These are phyloP conservation scores for Fusarium sp. DNA, from an alignment of 2,329 filamentous ascomycete species.

Conservation along the genomic window DNA sequence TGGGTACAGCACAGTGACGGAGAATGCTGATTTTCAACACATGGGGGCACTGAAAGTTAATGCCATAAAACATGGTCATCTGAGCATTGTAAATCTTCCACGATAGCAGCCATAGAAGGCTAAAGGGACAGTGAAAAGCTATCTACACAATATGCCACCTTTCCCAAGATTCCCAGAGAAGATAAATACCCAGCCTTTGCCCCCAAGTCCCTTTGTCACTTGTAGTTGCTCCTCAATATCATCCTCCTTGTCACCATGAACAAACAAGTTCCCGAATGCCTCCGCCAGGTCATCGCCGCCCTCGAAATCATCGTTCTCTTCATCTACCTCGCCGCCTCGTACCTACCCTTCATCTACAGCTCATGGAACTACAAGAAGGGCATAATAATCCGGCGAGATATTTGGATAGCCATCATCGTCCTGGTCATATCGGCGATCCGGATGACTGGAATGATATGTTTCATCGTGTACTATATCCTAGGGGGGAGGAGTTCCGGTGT, in stretches of 20 bases:
- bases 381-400: background rate
- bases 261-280: background rate
- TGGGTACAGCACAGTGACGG: background rate
- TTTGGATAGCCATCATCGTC: background rate
- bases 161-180: background rate
- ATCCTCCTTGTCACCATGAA: background rate
- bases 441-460: background rate
- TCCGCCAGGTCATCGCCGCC: background rate
- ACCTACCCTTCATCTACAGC: background rate
- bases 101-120: background rate
- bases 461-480: background rate
- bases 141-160: background rate
- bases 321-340: background rate
- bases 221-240: background rate
- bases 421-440: background rate
- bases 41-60: background rate
- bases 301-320: background rate
- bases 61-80: background rate
- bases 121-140: background rate
- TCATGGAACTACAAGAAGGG: slow-evolving; percentile 5
- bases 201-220: background rate
- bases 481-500: background rate
- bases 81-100: background rate
- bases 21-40: background rate
- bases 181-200: background rate